A percentile compares a stretch with the other conserved stretches of the same genome.
Conservation (phyloP, 2,329 filamentous ascomycete genomes). For the Cryphonectria japonica region DNA sequence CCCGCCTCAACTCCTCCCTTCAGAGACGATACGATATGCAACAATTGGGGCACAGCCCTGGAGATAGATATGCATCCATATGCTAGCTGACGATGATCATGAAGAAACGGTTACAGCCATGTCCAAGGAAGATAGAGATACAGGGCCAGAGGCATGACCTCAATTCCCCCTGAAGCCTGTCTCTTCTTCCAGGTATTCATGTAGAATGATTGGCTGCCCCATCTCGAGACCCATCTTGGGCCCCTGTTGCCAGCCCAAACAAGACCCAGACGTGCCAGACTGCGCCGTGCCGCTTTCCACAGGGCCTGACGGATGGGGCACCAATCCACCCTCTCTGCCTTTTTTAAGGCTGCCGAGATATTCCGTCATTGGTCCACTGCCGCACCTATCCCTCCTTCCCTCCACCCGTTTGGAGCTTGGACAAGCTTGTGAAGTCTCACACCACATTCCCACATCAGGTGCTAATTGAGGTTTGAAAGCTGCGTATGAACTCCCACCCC, state of each 20-base stretch:
- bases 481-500: conserved; percentile 19
- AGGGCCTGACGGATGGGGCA: neutral
- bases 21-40: neutral
- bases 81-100: neutral
- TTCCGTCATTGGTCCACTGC: conserved; percentile 28
- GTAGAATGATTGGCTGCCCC: conserved; percentile 22
- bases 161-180: neutral
- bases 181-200: conserved; percentile 1
- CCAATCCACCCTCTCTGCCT: neutral
- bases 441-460: conserved; percentile 19
- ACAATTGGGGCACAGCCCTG: neutral
- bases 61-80: neutral
- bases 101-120: neutral
- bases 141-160: neutral
- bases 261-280: neutral
- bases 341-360: conserved; percentile 18
- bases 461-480: conserved; percentile 26
- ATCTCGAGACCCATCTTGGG: neutral
- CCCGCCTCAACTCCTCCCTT: neutral
- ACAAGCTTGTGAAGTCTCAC: conserved; percentile 12
- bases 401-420: conserved; percentile 15
- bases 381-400: neutral
- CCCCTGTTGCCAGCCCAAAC: conserved; percentile 4
- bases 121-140: neutral
- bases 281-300: neutral